Percentiles rank a stretch among this genome's conserved stretches.
Evolutionary conservation across 2,329 filamentous ascomycete species (phyloP).

Genomic region (Neophaeococcomyces mojaviensis): DNA sequence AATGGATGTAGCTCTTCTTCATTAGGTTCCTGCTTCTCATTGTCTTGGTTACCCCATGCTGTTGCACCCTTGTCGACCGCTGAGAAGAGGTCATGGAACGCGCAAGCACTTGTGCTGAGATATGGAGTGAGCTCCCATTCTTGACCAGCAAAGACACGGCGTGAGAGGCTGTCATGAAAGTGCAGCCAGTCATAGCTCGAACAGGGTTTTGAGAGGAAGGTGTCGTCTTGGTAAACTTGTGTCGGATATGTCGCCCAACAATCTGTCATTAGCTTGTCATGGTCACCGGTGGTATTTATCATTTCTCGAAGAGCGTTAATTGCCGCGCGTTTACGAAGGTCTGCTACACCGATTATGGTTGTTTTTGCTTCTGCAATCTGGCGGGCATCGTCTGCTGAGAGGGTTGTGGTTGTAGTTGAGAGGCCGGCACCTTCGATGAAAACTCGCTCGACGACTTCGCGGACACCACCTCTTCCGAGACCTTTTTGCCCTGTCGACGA

Average conservation of each 20-base stretch:
- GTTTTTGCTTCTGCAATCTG: slow-evolving; percentile 29
- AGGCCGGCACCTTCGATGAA: slow-evolving; percentile 60
- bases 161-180: slow-evolving; percentile 80
- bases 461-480: slow-evolving; percentile 55
- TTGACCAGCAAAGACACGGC: slow-evolving; percentile 70
- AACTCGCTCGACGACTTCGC: slow-evolving; percentile 59
- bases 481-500: slow-evolving; percentile 45
- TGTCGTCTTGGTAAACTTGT: slow-evolving; percentile 88
- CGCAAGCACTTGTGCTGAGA: slow-evolving; percentile 75
- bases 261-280: slow-evolving; percentile 57
- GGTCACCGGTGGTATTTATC: slow-evolving; percentile 55
- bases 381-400: slow-evolving; percentile 29
- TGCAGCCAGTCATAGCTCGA: slow-evolving; percentile 88
- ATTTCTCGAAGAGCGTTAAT: slow-evolving; percentile 53
- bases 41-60: slow-evolving; percentile 31
- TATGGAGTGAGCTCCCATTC: slow-evolving; percentile 91
- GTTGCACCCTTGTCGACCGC: slow-evolving; percentile 51
- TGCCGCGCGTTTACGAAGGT: slow-evolving; percentile 52
- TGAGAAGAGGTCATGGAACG: slow-evolving; percentile 86
- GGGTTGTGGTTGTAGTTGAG: slow-evolving; percentile 39
- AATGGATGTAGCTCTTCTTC: slow-evolving; percentile 58
- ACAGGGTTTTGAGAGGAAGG: slow-evolving; percentile 78
- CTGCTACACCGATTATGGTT: slow-evolving; percentile 48
- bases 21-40: slow-evolving; percentile 35
- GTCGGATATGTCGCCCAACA: slow-evolving; percentile 80